Percentiles rank a stretch among this genome's conserved stretches.
Conservation (phyloP, 306 rosid species). For the Lathyrus aphaca region DNA sequence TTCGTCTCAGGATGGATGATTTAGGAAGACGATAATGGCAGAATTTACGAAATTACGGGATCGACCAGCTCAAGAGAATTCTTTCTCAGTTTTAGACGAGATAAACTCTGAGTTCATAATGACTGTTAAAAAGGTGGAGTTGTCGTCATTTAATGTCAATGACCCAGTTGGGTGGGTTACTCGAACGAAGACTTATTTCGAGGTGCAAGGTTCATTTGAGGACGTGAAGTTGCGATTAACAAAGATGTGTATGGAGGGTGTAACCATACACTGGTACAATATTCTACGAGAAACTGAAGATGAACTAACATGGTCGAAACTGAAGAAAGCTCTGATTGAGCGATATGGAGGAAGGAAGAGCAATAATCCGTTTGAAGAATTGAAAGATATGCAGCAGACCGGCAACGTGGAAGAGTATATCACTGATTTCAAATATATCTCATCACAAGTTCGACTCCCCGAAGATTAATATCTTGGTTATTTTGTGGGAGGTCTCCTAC, state of each 20-base stretch:
- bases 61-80: background rate
- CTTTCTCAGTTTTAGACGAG: background rate
- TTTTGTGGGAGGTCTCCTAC: background rate
- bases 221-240: background rate
- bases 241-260: background rate
- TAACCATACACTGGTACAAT: background rate
- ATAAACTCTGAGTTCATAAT: background rate
- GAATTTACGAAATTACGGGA: background rate
- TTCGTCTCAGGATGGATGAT: background rate
- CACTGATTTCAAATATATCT: background rate
- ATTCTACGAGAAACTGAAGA: background rate
- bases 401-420: background rate
- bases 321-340: background rate
- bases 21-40: background rate
- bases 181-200: background rate
- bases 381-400: background rate
- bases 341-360: background rate
- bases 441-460: background rate
- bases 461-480: background rate
- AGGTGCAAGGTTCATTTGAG: background rate
- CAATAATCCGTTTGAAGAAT: background rate
- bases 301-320: background rate
- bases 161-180: background rate
- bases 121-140: background rate
- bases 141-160: background rate